Conservation (phyloP, 805 yeast species). For the Saturnispora hagleri region DNA sequence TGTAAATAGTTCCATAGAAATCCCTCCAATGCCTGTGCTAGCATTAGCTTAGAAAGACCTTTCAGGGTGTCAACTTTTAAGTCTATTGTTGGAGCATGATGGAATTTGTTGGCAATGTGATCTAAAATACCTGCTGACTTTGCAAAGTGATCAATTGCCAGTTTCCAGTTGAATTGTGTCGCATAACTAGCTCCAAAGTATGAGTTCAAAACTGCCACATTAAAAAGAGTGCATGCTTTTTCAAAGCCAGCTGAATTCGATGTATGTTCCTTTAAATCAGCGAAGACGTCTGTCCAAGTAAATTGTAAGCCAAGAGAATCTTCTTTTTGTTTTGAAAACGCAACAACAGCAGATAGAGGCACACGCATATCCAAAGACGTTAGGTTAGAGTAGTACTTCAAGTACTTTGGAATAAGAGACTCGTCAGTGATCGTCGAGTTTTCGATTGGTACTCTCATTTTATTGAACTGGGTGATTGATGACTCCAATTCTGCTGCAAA, state of each 20-base stretch:
- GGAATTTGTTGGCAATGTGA: constrained; percentile 67
- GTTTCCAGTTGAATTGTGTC: constrained; percentile 39
- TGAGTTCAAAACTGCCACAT: constrained; percentile 59
- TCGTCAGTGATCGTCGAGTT: constrained; percentile 42
- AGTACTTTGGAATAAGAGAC: constrained; percentile 30
- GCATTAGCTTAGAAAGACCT: constrained; percentile 53
- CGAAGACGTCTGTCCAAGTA: constrained; percentile 74
- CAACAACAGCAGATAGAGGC: constrained; percentile 43
- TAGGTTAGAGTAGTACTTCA: constrained; percentile 69
- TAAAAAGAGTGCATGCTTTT: constrained; percentile 76
- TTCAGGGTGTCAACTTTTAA: constrained; percentile 57
- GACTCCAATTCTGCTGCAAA: constrained; percentile 38
- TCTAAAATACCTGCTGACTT: constrained; percentile 72
- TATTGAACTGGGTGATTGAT: constrained; percentile 47
- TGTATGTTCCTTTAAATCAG: constrained; percentile 23
- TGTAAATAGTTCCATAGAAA: constrained; percentile 58
- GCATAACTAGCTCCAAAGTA: constrained; percentile 31
- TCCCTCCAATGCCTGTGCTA: constrained; percentile 86
- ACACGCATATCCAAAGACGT: constrained; percentile 72
- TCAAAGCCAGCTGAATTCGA: constrained; percentile 83
- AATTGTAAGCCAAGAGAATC: constrained; percentile 39
- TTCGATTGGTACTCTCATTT: constrained; percentile 48
- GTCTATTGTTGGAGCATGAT: constrained; percentile 84
- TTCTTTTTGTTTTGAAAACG: constrained; percentile 2
- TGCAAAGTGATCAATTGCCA: constrained; percentile 52